phyloP scores from a whole-genome alignment of 108 stramenopile species.

The Skeletonema grethae region DNA sequence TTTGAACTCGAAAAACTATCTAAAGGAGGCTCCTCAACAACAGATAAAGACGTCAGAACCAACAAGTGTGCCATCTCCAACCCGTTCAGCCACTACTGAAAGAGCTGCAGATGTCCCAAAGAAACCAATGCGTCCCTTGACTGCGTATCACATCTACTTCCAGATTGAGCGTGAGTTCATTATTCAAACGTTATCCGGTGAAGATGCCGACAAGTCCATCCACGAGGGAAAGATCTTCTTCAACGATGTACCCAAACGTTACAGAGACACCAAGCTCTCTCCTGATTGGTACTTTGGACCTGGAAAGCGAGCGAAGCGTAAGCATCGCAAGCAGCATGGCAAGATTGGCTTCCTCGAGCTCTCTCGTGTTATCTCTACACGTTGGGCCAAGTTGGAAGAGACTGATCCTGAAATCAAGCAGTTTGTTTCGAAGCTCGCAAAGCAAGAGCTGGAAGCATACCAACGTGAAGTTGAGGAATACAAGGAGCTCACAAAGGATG shows the following conservation, averaged over 20 bases:
- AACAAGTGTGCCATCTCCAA: background rate
- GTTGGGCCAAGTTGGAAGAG: conserved; percentile 54
- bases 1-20: conserved; percentile 1
- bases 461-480: conserved; percentile 40
- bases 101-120: conserved; percentile 15
- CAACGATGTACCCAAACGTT: conserved; percentile 30
- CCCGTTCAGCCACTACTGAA: background rate
- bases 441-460: conserved; percentile 37
- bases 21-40: background rate
- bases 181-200: conserved; percentile 33
- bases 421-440: conserved; percentile 34
- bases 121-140: conserved; percentile 51
- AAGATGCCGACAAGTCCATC: conserved; percentile 18
- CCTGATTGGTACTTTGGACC: conserved; percentile 49
- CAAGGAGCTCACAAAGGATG: conserved; percentile 35
- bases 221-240: conserved; percentile 18
- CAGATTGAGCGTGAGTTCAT: conserved; percentile 49
- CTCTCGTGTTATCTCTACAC: conserved; percentile 60
- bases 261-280: conserved; percentile 32
- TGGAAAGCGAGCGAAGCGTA: conserved; percentile 42
- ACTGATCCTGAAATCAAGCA: conserved; percentile 41
- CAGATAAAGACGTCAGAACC: background rate
- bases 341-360: conserved; percentile 83
- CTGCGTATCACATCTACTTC: conserved; percentile 54
- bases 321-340: conserved; percentile 78